Evolutionary conservation across 768 basidiomycete genomes (phyloP).

Genomic region (Flagelloscypha sp.): DNA sequence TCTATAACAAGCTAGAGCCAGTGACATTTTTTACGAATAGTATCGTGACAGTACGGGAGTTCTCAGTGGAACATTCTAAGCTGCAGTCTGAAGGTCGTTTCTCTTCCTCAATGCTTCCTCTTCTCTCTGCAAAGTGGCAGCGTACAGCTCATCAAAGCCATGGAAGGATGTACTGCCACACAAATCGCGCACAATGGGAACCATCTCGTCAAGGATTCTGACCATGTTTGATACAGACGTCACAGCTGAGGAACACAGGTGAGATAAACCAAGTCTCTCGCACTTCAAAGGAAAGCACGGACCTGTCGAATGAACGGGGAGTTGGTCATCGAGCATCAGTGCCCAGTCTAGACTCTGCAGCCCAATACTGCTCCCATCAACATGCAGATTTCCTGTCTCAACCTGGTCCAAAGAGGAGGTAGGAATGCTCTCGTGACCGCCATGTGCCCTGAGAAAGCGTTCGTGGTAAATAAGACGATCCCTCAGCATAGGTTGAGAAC

Average conservation of each 20-base stretch:
- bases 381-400: constrained; percentile 1
- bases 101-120: constrained; percentile 28
- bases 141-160: constrained; percentile 29
- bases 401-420: constrained; percentile 1
- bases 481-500: constrained; percentile 29
- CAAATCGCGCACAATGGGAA: constrained; percentile 28
- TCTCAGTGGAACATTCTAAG: too few species aligned
- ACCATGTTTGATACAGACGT: constrained; percentile 33
- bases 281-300: constrained; percentile 2
- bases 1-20: too few species aligned
- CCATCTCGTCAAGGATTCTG: constrained; percentile 32
- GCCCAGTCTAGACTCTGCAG: too few species aligned
- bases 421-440: too few species aligned
- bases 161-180: constrained; percentile 34
- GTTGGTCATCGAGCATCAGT: constrained; percentile 33
- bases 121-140: constrained; percentile 28
- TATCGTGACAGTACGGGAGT: too few species aligned
- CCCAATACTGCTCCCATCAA: constrained; percentile 10
- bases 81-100: too few species aligned
- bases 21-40: too few species aligned
- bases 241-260: constrained; percentile 19
- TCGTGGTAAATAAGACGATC: constrained; percentile 39
- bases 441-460: constrained; percentile 18
- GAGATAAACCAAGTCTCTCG: background rate
- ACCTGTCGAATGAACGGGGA: constrained; percentile 37